These are phyloP conservation scores for Alternaria panax DNA, from an alignment of 2,329 filamentous ascomycete species.

Conservation along the genomic window DNA sequence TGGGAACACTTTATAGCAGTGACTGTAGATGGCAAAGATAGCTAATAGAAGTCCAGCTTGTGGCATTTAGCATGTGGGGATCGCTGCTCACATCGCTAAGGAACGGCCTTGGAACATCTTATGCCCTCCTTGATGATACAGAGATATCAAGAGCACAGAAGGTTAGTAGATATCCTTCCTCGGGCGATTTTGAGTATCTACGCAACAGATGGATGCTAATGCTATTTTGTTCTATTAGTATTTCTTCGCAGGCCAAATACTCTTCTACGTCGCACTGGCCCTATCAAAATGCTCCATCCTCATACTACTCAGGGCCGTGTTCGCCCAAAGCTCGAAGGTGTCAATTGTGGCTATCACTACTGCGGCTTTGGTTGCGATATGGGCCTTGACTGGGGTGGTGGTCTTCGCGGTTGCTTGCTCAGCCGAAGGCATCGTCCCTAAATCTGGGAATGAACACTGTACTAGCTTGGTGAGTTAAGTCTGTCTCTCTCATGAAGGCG, in stretches of 20 bases:
- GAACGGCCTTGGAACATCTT: conserved; percentile 10
- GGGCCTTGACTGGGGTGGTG: conserved; percentile 3
- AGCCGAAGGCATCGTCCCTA: conserved; percentile 2
- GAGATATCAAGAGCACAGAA: background rate
- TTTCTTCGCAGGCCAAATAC: conserved; percentile 5
- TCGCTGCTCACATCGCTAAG: conserved; percentile 1
- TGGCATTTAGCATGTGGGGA: conserved; percentile 9
- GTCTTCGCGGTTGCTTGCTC: conserved; percentile 5
- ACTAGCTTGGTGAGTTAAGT: background rate
- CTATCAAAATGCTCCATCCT: conserved; percentile 14
- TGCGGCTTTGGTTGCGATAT: background rate
- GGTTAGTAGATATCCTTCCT: background rate
- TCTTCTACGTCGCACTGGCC: conserved; percentile 10
- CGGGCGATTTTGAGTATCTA: too few species aligned
- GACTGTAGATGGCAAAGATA: too few species aligned
- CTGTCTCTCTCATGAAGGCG: too few species aligned
- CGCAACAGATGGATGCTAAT: too few species aligned
- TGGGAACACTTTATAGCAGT: too few species aligned
- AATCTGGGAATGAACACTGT: background rate
- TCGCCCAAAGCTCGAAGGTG: conserved; percentile 1
- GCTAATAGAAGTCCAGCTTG: conserved; percentile 1
- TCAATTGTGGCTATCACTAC: background rate
- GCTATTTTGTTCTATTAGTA: background rate
- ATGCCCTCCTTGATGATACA: background rate
- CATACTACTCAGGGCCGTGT: conserved; percentile 4